Base-by-base conservation (phyloP, 495 filamentous ascomycete species). In the Talaromyces stipitatus region DNA sequence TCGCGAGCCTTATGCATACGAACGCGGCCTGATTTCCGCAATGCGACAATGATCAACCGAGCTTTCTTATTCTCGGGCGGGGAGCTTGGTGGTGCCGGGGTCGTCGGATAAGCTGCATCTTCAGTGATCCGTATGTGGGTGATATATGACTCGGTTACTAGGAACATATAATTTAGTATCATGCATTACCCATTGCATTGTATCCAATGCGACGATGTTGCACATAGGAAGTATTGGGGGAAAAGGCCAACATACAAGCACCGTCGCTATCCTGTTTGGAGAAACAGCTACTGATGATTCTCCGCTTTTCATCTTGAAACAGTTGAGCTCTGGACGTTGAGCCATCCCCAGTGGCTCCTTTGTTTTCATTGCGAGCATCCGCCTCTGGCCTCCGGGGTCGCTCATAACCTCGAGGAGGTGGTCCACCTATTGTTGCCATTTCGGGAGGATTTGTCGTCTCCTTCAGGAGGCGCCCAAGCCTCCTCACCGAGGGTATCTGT, bases 1-100 rank as follows among this genome's bases (percentile, higher is more conserved):
- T 98, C 95, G 59, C 95, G 85, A 50, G 90, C 91, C 70, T 98
- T 98, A 76, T 97, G 94, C 77, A 98, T 83, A 54, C 91, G 88
- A 60, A 98, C 91, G 57, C 91, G 82, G 50, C 92, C 92, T 0
- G 92, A 95, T 60, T 89, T 92, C 46, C 89, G 83, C 56, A 98
- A 92, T 9, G 94, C 86, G 59, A 97, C 84, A 59, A 98, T 88
- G 59, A 98, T 95, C 50, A 96, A 77, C 50, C 94, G 85, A 43
- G 86, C 78, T 69, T 98, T 98, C 67, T 96, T 94, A 68, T 87
- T 83, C 41, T 87, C 78, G 14, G 79, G 73, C 11, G 82, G 72
- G 6, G 84, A 80, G 23, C 82, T 82, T 12, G 88, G 88, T 1
- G 94, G 92, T 38, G 90, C 83, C 48, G 92, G 92, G n/a, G 78